phyloP scores from a whole-genome alignment of 441 rosid species.

The Manihot esculenta region DNA sequence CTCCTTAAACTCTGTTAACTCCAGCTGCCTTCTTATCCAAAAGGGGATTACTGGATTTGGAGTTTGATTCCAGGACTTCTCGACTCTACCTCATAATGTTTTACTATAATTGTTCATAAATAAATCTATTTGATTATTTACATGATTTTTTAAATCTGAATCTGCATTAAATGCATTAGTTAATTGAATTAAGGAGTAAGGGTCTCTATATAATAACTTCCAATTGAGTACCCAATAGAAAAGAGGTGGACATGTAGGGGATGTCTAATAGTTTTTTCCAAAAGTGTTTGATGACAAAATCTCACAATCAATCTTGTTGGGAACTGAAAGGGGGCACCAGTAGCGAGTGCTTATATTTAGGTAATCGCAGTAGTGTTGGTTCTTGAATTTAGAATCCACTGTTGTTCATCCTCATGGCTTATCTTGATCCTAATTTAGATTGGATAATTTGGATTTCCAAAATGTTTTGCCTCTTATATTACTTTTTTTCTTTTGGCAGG shows the following conservation, averaged over 20 bases:
- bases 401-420: background rate
- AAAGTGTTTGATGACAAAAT: background rate
- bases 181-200: too few relatives aligned
- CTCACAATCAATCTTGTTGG: background rate
- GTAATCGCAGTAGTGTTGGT: too few relatives aligned
- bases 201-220: too few relatives aligned
- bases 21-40: too few relatives aligned
- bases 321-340: background rate
- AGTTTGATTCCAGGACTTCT: background rate
- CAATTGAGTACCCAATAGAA: background rate
- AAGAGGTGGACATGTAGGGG: background rate
- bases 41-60: background rate
- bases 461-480: background rate
- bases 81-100: background rate
- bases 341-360: too few relatives aligned
- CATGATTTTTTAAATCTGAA: too few relatives aligned
- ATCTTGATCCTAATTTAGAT: constrained; percentile 1
- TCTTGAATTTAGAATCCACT: background rate
- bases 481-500: constrained; percentile 40
- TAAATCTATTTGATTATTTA: too few relatives aligned
- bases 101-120: too few relatives aligned
- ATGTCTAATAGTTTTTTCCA: background rate
- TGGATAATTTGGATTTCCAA: background rate
- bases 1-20: too few relatives aligned
- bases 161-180: too few relatives aligned